These are phyloP conservation scores for Pseudonitzschia multiseries DNA, from an alignment of 108 stramenopile species.

Conservation along the genomic window DNA sequence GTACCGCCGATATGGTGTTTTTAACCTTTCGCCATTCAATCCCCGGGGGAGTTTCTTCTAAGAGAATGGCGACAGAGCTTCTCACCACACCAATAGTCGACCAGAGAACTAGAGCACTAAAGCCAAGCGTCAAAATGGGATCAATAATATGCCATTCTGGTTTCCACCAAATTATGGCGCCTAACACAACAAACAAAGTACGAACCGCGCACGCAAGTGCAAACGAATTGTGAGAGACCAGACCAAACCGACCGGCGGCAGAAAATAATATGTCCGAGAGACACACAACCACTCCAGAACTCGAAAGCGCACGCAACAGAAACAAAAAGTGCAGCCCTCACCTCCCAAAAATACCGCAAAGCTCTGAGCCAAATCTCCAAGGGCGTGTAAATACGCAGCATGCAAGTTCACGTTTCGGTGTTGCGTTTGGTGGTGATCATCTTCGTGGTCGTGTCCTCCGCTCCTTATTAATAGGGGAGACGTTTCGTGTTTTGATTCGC, in stretches of 20 bases:
- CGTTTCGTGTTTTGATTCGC: conserved; percentile 8
- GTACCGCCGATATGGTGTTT: conserved; percentile 53
- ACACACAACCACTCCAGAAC: too few species aligned
- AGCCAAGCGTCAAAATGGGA: conserved; percentile 92
- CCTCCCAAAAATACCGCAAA: conserved; percentile 89
- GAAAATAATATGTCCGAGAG: too few species aligned
- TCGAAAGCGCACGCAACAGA: too few species aligned
- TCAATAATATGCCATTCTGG: conserved; percentile 85
- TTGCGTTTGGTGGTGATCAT: background rate
- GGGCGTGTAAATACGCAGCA: conserved; percentile 93
- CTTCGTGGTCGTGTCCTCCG: conserved; percentile 1
- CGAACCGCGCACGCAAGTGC: background rate
- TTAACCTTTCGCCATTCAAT: conserved; percentile 65
- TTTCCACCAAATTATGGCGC: conserved; percentile 85
- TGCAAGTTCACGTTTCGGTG: conserved; percentile 82
- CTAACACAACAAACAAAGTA: background rate
- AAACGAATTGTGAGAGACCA: background rate
- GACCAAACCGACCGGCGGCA: too few species aligned
- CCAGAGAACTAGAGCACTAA: conserved; percentile 83
- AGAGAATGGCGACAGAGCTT: conserved; percentile 70
- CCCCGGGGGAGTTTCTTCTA: conserved; percentile 89
- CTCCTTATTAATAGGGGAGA: background rate
- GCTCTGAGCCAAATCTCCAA: conserved; percentile 93
- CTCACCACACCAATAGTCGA: conserved; percentile 78
- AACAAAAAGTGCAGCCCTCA: background rate